Conservation (phyloP, 2,329 filamentous ascomycete species). For the Cladosporium sp. region DNA sequence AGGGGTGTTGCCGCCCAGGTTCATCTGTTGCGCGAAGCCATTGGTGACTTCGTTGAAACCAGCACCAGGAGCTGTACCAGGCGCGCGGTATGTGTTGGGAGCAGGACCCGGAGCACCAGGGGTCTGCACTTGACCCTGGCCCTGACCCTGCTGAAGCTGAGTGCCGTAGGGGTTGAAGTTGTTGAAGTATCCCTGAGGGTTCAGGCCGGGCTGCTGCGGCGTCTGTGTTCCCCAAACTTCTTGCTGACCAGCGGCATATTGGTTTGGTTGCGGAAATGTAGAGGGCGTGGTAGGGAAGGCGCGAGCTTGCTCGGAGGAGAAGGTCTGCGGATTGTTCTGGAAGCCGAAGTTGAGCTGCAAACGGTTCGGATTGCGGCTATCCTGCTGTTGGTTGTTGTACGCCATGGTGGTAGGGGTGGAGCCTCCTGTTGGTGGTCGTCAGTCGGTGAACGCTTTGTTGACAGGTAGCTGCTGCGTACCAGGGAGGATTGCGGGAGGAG, state of each 20-base stretch:
- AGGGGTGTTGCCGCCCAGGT: slow-evolving; percentile 69
- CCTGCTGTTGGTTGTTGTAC: slow-evolving; percentile 26
- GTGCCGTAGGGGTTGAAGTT: slow-evolving; percentile 42
- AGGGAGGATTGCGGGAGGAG: neutral
- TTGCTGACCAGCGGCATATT: slow-evolving; percentile 60
- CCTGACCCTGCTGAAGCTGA: slow-evolving; percentile 52
- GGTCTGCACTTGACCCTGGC: slow-evolving; percentile 18
- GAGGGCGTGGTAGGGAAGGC: slow-evolving; percentile 74
- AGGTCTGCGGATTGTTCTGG: slow-evolving; percentile 42
- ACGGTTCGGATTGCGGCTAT: slow-evolving; percentile 43
- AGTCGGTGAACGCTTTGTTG: neutral
- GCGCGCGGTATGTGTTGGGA: slow-evolving; percentile 49
- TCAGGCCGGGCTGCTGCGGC: slow-evolving; percentile 41
- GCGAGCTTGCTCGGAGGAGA: slow-evolving; percentile 46
- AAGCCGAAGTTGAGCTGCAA: slow-evolving; percentile 56
- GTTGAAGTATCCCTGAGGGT: slow-evolving; percentile 52
- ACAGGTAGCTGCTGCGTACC: slow-evolving; percentile 9
- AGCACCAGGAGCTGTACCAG: slow-evolving; percentile 42
- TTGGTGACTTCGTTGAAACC: slow-evolving; percentile 79
- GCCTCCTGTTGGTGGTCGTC: slow-evolving; percentile 6
- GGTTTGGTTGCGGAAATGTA: slow-evolving; percentile 87
- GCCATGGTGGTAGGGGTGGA: slow-evolving; percentile 15
- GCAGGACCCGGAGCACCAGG: slow-evolving; percentile 47
- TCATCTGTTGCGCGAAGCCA: slow-evolving; percentile 92
- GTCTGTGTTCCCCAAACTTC: slow-evolving; percentile 58